Evolutionary conservation across 768 basidiomycete genomes (phyloP), one percentile per base, ranked within the genome.

Genomic region (Cytidiella melzeri): DNA sequence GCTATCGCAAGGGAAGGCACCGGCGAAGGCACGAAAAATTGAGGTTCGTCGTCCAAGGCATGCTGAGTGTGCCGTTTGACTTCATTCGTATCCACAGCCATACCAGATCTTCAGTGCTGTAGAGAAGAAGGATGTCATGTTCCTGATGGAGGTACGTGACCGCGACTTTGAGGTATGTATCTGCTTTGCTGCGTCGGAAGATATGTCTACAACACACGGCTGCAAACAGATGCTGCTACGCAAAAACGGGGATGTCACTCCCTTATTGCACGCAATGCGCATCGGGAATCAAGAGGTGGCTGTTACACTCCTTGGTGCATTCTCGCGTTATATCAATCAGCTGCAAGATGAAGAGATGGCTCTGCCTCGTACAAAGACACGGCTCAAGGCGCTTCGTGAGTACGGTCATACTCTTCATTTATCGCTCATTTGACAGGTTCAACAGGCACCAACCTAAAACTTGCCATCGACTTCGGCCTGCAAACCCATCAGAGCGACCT

Each of bases 271-370:
- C 61, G 91, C 92, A 1, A 91, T 95, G 76, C 75, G 86, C 20
- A 83, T 88, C 24, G 86, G 87, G 34, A 84, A 91, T 56, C 73
- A 79, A 51, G 92, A 96, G 45, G 80, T 97, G 7, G 87, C 91
- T 3, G 89, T 98, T 52, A 59, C 95, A 4, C 73, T 98, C 2
- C 64, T 96, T 12, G 94, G 94, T 11, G 92, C 94, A 11, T 83
- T 96, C 61, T 93, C 91, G 11, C 81, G 93, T 19, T 95, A 84
- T 72, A 81, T 98, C 47, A 98, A 98, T 63, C 75, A 88, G 59
- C 73, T 96, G 1, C 82, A 87, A 51, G 92, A 92, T 51, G 80
- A 77, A 40, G 90, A 95, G 53, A 75, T 95, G 49, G 50, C 73
- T 67, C 55, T 81, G 74, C 69, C 74, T 27, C 72, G 80, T 52